Evolutionary conservation across 768 basidiomycete species (phyloP).

Genomic region (Crassisporium funariophilum): DNA sequence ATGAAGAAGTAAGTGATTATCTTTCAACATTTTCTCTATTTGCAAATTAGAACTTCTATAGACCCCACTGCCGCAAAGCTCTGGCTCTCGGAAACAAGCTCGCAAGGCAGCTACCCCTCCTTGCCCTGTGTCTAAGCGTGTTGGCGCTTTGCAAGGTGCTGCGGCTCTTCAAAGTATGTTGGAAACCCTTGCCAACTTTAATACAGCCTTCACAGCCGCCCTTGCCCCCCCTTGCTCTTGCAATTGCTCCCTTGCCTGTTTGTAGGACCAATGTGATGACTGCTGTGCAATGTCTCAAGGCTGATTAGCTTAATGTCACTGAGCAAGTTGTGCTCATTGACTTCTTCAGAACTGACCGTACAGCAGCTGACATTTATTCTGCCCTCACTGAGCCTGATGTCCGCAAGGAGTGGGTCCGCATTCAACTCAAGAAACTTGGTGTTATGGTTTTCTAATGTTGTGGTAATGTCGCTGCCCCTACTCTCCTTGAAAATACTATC

Average conservation of each 20-base stretch:
- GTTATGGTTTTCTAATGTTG: too few species aligned
- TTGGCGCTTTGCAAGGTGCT: background rate
- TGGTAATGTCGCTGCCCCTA: too few species aligned
- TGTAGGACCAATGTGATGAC: background rate
- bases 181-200: too few species aligned
- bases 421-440: too few species aligned
- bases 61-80: background rate
- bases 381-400: slow-evolving; percentile 4
- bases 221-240: background rate
- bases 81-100: background rate
- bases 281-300: background rate
- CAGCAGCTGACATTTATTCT: slow-evolving; percentile 4
- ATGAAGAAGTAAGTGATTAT: background rate
- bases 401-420: slow-evolving; percentile 2
- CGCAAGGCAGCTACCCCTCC: background rate
- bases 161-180: background rate
- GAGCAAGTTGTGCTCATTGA: background rate
- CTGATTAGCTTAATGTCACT: background rate
- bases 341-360: background rate
- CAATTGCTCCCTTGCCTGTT: background rate
- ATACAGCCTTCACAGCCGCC: background rate
- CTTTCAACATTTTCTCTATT: background rate
- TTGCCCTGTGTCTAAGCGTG: background rate
- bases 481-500: too few species aligned
- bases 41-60: background rate